Conservation (phyloP, 257 asterid genomes). For the Lavandula angustifolia region DNA sequence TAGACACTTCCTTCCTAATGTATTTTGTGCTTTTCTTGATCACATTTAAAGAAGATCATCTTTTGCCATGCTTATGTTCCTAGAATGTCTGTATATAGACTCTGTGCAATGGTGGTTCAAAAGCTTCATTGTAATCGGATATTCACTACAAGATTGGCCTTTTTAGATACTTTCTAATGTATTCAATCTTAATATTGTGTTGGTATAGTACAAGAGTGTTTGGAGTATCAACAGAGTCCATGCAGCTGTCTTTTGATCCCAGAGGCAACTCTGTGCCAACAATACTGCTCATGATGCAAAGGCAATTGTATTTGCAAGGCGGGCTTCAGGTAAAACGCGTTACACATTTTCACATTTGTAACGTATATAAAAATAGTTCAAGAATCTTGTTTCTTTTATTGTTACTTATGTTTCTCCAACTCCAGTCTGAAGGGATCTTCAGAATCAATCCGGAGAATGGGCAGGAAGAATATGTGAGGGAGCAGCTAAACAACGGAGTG, state of each 20-base stretch:
- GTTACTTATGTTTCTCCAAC: constrained; percentile 5
- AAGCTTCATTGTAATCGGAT: no score
- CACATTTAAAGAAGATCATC: no score
- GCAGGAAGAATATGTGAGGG: constrained; percentile 67
- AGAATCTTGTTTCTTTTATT: neutral
- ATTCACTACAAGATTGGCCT: neutral
- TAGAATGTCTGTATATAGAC: no score
- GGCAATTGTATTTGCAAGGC: constrained; percentile 70
- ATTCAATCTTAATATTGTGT: constrained; percentile 9
- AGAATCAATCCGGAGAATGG: constrained; percentile 76
- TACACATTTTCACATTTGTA: neutral
- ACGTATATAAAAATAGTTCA: neutral
- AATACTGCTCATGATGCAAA: constrained; percentile 85
- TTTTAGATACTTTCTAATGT: neutral
- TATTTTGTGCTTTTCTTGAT: no score
- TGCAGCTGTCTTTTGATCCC: constrained; percentile 88
- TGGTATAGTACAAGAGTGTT: constrained; percentile 68
- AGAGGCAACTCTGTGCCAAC: constrained; percentile 89
- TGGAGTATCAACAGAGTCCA: constrained; percentile 91
- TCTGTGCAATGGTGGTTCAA: no score
- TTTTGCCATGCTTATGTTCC: no score
- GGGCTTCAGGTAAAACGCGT: constrained; percentile 66
- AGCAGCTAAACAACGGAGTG: constrained; percentile 60
- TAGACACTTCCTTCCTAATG: no score
- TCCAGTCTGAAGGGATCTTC: constrained; percentile 78